Evolutionary conservation across 2,329 filamentous ascomycete species (phyloP).

Genomic region (Stagonosporopsis vannaccii): DNA sequence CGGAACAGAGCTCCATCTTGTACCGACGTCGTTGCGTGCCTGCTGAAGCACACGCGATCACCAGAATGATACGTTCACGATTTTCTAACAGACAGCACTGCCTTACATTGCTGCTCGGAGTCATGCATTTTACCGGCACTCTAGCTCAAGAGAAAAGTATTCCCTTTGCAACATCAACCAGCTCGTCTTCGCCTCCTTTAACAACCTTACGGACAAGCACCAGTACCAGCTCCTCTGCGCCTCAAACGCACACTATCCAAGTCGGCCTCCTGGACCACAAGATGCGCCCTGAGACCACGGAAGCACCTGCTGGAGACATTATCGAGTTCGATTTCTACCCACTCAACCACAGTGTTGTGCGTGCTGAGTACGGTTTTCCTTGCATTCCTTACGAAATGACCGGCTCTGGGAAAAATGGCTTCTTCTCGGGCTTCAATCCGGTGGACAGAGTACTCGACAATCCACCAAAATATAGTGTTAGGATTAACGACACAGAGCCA

Average conservation of each 20-base stretch:
- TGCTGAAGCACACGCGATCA: not conserved
- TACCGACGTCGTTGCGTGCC: not conserved
- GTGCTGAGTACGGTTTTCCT: conserved; percentile 50
- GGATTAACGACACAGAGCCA: conserved; percentile 43
- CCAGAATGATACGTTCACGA: not conserved
- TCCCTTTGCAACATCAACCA: not conserved
- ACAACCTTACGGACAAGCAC: conserved; percentile 9
- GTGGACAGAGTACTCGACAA: conserved; percentile 30
- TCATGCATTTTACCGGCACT: not conserved
- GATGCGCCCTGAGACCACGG: conserved; percentile 49
- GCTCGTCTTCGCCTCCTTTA: not conserved
- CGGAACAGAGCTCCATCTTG: not conserved
- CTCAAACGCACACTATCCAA: conserved; percentile 42
- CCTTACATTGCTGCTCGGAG: not conserved
- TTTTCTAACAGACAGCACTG: not conserved
- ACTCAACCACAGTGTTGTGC: conserved; percentile 53
- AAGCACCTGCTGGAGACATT: conserved; percentile 48
- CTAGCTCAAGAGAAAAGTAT: conserved; percentile 4
- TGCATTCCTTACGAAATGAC: conserved; percentile 51
- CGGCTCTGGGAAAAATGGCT: conserved; percentile 33
- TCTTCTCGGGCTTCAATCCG: conserved; percentile 41
- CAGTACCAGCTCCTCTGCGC: conserved; percentile 23
- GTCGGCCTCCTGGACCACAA: conserved; percentile 50
- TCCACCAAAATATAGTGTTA: conserved; percentile 38
- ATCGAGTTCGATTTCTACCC: conserved; percentile 54